Evolutionary conservation across 331 rosid species (phyloP).

Genomic region (Cydonia oblonga): DNA sequence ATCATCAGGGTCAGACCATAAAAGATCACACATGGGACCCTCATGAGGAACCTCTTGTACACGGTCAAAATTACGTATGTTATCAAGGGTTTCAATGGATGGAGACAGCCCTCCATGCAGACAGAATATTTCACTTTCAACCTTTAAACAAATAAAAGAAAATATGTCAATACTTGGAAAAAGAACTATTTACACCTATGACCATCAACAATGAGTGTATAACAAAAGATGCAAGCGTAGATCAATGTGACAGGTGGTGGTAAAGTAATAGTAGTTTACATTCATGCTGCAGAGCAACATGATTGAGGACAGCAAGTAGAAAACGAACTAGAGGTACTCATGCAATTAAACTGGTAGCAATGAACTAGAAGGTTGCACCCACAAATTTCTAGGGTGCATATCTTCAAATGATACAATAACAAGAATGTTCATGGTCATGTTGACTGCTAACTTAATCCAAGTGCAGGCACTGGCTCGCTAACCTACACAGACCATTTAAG

Average conservation of each 20-base stretch:
- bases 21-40: constrained; percentile 96
- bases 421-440: not conserved
- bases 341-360: not conserved
- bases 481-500: not conserved
- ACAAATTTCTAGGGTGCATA: not conserved
- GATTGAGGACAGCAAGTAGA: not conserved
- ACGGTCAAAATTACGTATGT: constrained; percentile 85
- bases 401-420: not conserved
- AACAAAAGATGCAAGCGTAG: not conserved
- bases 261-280: not conserved
- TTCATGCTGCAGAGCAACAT: not conserved
- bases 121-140: constrained; percentile 91
- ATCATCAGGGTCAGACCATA: constrained; percentile 97
- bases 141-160: constrained; percentile 29
- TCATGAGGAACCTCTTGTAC: constrained; percentile 97
- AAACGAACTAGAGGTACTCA: not conserved
- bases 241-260: not conserved
- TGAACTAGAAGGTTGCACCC: not conserved
- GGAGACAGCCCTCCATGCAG: constrained; percentile 93
- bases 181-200: not conserved
- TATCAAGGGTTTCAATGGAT: constrained; percentile 82
- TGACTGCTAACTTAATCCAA: not conserved
- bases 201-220: not conserved
- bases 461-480: not conserved
- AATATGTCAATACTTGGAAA: not conserved